A percentile compares a stretch with the other conserved stretches of the same genome.
Conservation (phyloP, 2,329 filamentous ascomycete genomes). For the Thielaviopsis euricoi region DNA sequence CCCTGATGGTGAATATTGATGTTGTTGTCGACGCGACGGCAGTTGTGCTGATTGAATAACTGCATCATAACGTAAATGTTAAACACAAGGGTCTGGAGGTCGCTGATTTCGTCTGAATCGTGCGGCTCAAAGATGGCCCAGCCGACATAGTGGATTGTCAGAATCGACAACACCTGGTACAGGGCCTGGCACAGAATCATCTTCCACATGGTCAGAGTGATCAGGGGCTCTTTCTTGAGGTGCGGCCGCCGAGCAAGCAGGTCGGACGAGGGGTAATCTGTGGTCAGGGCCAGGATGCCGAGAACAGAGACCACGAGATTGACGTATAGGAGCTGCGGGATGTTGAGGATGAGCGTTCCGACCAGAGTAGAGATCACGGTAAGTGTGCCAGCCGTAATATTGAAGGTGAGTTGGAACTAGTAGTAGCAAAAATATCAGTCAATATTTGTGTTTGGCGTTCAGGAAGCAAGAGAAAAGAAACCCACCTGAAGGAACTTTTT, state of each 20-base stretch:
- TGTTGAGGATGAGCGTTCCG: constrained; percentile 34
- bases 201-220: constrained; percentile 55
- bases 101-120: constrained; percentile 22
- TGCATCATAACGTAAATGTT: constrained; percentile 60
- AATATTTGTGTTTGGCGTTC: too few species aligned
- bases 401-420: constrained; percentile 43
- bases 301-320: constrained; percentile 46
- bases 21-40: constrained; percentile 46
- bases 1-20: constrained; percentile 68
- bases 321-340: constrained; percentile 43
- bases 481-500: constrained; percentile 44
- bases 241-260: constrained; percentile 19
- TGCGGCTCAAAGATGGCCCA: constrained; percentile 29
- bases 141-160: constrained; percentile 45
- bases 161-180: constrained; percentile 40
- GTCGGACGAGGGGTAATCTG: constrained; percentile 22
- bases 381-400: constrained; percentile 42
- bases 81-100: constrained; percentile 46
- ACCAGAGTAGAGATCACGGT: constrained; percentile 40
- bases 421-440: background rate
- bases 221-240: constrained; percentile 52
- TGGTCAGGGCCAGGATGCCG: constrained; percentile 33
- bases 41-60: constrained; percentile 55
- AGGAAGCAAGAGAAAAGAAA: constrained; percentile 13
- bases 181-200: constrained; percentile 47